Evolutionary conservation across 2,329 filamentous ascomycete genomes (phyloP).

Genomic region (Pseudogymnoascus sp.): DNA sequence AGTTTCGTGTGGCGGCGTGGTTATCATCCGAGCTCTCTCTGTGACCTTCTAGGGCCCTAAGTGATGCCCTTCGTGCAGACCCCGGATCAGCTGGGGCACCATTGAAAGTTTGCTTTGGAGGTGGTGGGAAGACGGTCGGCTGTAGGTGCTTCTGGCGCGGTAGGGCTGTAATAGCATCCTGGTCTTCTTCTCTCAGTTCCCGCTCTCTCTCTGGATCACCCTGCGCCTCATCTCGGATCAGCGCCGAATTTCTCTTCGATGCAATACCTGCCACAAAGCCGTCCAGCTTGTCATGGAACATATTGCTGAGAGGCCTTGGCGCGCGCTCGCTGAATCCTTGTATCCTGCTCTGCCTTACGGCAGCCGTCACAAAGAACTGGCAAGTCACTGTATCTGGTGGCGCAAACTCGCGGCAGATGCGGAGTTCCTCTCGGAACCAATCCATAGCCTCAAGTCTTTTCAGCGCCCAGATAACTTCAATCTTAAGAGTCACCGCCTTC

Average conservation of each 20-base stretch:
- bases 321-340: slow-evolving; percentile 34
- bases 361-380: slow-evolving; percentile 87
- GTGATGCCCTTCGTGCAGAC: slow-evolving; percentile 36
- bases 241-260: slow-evolving; percentile 74
- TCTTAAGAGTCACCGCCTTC: slow-evolving; percentile 83
- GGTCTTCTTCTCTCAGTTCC: slow-evolving; percentile 70
- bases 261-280: slow-evolving; percentile 81
- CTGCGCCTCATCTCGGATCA: slow-evolving; percentile 73
- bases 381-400: slow-evolving; percentile 84
- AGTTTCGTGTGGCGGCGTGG: slow-evolving; percentile 33
- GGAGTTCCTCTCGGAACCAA: slow-evolving; percentile 92
- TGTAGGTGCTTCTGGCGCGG: slow-evolving; percentile 60
- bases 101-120: background rate
- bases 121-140: slow-evolving; percentile 35
- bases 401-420: slow-evolving; percentile 83
- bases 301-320: slow-evolving; percentile 59
- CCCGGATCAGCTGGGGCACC: background rate
- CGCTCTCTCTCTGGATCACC: slow-evolving; percentile 72
- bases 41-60: slow-evolving; percentile 42
- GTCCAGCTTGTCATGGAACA: slow-evolving; percentile 80
- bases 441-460: slow-evolving; percentile 90
- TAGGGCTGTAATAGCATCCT: slow-evolving; percentile 76
- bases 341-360: slow-evolving; percentile 38
- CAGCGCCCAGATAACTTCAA: slow-evolving; percentile 89
- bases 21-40: slow-evolving; percentile 27